These are phyloP conservation scores for Aureobasidium sp. DNA, from an alignment of 2,329 filamentous ascomycete genomes.

Conservation along the genomic window DNA sequence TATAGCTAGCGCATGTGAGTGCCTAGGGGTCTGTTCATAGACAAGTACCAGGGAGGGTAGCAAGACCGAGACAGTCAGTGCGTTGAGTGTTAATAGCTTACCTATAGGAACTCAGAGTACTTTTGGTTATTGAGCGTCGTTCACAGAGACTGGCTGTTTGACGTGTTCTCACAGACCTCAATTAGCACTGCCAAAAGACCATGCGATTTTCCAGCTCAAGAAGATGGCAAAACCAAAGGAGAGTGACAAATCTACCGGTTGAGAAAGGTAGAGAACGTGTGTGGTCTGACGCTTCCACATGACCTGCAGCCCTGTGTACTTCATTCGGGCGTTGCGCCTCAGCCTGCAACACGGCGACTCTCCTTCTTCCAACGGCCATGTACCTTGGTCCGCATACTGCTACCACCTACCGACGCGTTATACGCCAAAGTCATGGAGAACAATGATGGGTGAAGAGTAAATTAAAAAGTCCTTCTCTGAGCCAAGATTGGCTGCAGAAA, in stretches of 20 bases:
- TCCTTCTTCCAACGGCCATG: not conserved
- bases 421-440: not conserved
- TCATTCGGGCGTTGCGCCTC: not conserved
- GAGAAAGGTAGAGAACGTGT: not conserved
- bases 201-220: not conserved
- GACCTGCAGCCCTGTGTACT: conserved; percentile 1
- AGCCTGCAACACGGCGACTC: conserved; percentile 3
- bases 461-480: conserved; percentile 1
- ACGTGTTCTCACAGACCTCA: not conserved
- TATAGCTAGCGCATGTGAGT: not conserved
- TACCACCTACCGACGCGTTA: not conserved
- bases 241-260: not conserved
- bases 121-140: not conserved
- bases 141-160: not conserved
- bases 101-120: not conserved
- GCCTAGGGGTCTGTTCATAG: not conserved
- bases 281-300: conserved; percentile 6
- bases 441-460: not conserved
- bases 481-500: conserved; percentile 5
- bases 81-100: not conserved
- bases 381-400: not conserved
- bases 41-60: not conserved
- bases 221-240: not conserved
- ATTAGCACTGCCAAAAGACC: not conserved
- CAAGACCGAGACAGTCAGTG: not conserved